Conservation (phyloP, 78 protist genomes). For the Pigoraptor vietnamica region DNA sequence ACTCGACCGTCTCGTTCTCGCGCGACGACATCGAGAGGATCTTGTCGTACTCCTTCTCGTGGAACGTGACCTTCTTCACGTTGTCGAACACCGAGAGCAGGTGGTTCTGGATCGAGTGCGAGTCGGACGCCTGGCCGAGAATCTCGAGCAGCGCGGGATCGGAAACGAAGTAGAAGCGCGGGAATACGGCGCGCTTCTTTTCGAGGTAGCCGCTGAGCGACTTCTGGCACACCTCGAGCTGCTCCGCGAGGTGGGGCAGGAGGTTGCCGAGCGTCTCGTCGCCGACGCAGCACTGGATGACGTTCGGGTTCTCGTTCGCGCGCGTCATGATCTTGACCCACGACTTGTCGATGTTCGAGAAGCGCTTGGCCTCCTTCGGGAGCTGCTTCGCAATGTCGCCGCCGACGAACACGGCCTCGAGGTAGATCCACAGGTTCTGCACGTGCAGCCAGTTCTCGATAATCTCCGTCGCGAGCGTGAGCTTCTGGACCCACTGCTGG, state of each 20-base stretch:
- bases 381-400: conserved; percentile 78
- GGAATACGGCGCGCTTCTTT: conserved; percentile 85
- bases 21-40: conserved; percentile 57
- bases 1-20: conserved; percentile 85
- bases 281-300: conserved; percentile 62
- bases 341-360: conserved; percentile 66
- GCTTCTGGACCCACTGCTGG: conserved; percentile 80
- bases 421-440: conserved; percentile 94
- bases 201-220: conserved; percentile 77
- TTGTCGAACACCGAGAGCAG: conserved; percentile 95
- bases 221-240: conserved; percentile 84
- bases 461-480: conserved; percentile 52
- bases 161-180: conserved; percentile 98
- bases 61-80: conserved; percentile 45
- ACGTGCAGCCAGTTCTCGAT: conserved; percentile 89
- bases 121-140: conserved; percentile 79
- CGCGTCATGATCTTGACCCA: conserved; percentile 81
- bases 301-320: conserved; percentile 28
- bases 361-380: conserved; percentile 71
- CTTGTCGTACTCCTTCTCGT: conserved; percentile 30
- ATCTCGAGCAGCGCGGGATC: conserved; percentile 98
- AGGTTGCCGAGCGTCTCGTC: conserved; percentile 45
- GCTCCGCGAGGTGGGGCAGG: conserved; percentile 77
- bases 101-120: conserved; percentile 75
- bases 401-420: conserved; percentile 91